Evolutionary conservation across 2,329 filamentous ascomycete species (phyloP).

Genomic region (Cladosporium sp.): DNA sequence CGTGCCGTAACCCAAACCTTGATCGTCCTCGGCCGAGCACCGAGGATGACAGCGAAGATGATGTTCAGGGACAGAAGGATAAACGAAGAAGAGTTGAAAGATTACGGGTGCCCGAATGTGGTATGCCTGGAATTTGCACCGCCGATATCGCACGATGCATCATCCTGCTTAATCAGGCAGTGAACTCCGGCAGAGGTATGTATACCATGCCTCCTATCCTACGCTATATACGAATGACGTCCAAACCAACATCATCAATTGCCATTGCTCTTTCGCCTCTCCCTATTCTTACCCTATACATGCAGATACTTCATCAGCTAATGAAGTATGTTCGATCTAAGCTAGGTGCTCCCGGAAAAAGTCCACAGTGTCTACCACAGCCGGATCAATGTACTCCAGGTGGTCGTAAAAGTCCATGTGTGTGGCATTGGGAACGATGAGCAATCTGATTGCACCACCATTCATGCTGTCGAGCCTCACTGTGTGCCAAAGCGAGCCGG

Average conservation of each 20-base stretch:
- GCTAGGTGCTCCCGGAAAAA: not conserved
- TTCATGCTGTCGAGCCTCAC: not conserved
- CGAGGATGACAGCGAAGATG: not conserved
- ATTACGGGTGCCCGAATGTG: not conserved
- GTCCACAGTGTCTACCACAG: not conserved
- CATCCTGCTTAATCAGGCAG: no score
- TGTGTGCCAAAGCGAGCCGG: not conserved
- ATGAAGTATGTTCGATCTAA: no score
- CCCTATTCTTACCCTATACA: no score
- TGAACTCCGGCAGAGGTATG: no score
- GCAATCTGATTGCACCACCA: not conserved
- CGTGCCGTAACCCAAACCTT: slow-evolving; percentile 17
- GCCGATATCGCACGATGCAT: not conserved
- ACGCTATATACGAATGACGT: no score
- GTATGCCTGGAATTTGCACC: not conserved
- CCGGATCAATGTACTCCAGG: not conserved
- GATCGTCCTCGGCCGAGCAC: not conserved
- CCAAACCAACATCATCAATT: no score
- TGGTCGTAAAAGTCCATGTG: not conserved
- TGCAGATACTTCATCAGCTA: no score
- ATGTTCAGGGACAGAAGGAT: not conserved
- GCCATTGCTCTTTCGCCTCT: no score
- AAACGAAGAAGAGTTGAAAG: not conserved
- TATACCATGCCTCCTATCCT: no score
- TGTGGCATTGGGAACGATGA: not conserved